Evolutionary conservation across 1,139 yeast genomes (phyloP), one percentile per base, ranked within the genome.

Genomic region (Pichia sp.): DNA sequence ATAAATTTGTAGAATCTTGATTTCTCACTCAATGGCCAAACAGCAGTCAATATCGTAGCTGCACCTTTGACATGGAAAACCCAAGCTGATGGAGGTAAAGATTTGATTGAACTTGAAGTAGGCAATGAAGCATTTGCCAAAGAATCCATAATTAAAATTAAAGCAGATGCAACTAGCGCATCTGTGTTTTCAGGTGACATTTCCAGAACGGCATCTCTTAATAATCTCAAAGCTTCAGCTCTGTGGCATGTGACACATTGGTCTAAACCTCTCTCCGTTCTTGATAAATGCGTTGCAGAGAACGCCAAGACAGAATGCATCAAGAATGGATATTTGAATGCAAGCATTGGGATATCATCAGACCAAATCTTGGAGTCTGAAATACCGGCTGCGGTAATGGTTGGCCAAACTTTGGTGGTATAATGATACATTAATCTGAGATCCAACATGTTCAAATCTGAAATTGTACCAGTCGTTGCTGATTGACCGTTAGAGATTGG

Each of bases 31-130:
- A 90, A 71, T 4, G 96, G 96, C 87, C 97, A 90, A 15, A 90
- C 96, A 1, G 97, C 96, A 1, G 96, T 86, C 48, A 91, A 71
- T 42, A 91, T 91, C 0, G 97, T 91, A 4, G 96, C 96, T 0
- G 97, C 96, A 20, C 97, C 98, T 59, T 94, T 87, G 14, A 91
- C 97, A 62, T 91, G 97, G 71, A 89, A 93, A 48, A 91, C 83
- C 98, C 98, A 91, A 0, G 97, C 96, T 8, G 93, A 83, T 1
- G 97, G 93, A 1, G 96, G 96, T 46, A 90, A 69, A 5, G 88
- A 78, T 56, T 81, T 81, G 4, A 67, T 69, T 7, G 71, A 68
- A 28, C 84, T 76, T 4, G 82, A 73, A 5, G 79, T 73, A 3
- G 96, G 90, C 39, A 83, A 73, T 2, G 95, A 81, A 0, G 97